phyloP scores from a whole-genome alignment of 225 moss, liverwort and hornwort species.

The Pseudisothecium myosuroides region DNA sequence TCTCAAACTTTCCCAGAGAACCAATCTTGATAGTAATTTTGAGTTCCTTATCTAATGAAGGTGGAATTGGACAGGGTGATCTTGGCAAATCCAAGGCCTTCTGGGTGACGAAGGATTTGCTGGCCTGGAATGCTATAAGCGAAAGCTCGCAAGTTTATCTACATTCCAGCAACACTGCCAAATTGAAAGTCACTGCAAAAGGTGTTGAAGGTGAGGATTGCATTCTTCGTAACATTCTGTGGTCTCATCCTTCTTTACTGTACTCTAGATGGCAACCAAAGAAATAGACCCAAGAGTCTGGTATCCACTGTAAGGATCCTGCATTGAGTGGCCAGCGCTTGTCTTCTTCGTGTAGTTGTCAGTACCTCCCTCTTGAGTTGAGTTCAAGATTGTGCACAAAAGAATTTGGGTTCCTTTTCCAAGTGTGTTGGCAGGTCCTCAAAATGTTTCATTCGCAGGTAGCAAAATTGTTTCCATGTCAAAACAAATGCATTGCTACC shows the following conservation, averaged over 20 bases:
- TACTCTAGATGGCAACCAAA: background rate
- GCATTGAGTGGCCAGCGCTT: background rate
- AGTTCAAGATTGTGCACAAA: background rate
- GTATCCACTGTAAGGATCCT: background rate
- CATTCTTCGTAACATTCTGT: background rate
- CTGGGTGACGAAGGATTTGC: constrained; percentile 63
- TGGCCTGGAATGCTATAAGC: constrained; percentile 38
- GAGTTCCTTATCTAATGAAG: background rate
- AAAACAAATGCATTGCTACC: background rate
- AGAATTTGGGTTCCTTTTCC: background rate
- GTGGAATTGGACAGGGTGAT: constrained; percentile 48
- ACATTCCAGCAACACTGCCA: constrained; percentile 58
- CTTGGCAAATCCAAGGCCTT: constrained; percentile 62
- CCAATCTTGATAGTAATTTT: background rate
- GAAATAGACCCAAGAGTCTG: background rate
- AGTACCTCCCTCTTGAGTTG: too few species aligned
- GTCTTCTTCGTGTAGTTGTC: background rate
- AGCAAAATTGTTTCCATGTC: background rate
- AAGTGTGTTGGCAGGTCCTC: background rate
- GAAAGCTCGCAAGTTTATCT: constrained; percentile 38
- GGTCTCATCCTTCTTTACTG: background rate
- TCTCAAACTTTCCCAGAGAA: background rate
- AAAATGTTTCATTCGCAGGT: background rate
- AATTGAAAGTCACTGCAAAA: constrained; percentile 35
- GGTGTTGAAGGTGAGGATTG: constrained; percentile 66